Evolutionary conservation across 2,329 filamentous ascomycete genomes (phyloP), one percentile per base, ranked within the genome.

Genomic region (Colletotrichum godetiae): DNA sequence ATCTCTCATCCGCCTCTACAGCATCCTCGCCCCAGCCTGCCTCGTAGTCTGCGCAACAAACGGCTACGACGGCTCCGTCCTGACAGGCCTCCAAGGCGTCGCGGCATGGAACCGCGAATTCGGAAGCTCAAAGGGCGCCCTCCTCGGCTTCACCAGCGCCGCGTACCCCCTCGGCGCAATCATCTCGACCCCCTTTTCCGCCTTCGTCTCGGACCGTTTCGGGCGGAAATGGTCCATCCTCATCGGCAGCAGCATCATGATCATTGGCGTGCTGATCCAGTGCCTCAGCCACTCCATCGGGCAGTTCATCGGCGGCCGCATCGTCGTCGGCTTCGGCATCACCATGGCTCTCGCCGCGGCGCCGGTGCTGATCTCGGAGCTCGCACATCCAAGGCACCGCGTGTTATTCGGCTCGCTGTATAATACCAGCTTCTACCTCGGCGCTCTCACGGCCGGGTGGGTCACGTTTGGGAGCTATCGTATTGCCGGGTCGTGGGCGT

Each of bases 151-250:
- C 2, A 78, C 84, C 53, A 83, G 81, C 65, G 80, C 83, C 2
- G 78, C 82, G 2, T 81, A 84, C 53, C 80, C 80, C 0, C 78
- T 83, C 12, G 85, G 85, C 37, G 83, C 82, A n/a, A 78, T 86
- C 8, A 74, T 84, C 10, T 78, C 78, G 0, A 70, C 83, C 0
- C 79, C 80, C 13, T 76, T 84, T 12, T 79, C 82, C 10, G 80
- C 82, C 4, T 79, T 77, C 15, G 68, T 85, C 11, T 82, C 82
- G 19, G 86, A 82, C 67, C 78, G 79, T 58, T 81, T 80, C 19
- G 86, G 86, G 11, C 78, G 86, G 37, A 84, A 82, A 71, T 75
- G 76, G 8, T 80, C 82, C 10, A 78, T 87, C 24, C 75, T 80
- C 10, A 73, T 78, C 4, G 84, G 84, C 12, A 78, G 78, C 3